phyloP scores from a whole-genome alignment of 768 basidiomycete genomes.

The Rhizopogon roseolus region DNA sequence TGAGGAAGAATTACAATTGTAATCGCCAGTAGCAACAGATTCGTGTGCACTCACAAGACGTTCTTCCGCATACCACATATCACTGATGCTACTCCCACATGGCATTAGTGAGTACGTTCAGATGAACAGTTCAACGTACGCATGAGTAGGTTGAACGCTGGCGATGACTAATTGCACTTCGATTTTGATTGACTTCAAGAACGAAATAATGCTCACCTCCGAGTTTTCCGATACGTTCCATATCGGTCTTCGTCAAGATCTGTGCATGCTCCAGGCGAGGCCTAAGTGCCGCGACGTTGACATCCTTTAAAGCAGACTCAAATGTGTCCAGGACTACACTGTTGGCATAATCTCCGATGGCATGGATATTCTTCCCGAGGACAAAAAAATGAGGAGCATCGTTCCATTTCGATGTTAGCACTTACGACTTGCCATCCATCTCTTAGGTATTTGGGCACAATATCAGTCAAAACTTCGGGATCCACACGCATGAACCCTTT shows the following conservation, averaged over 20 bases:
- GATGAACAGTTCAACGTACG: slow-evolving; percentile 38
- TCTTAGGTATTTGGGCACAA: slow-evolving; percentile 65
- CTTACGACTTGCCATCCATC: slow-evolving; percentile 92
- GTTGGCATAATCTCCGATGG: slow-evolving; percentile 87
- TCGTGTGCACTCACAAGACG: slow-evolving; percentile 51
- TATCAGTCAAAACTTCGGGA: slow-evolving; percentile 52
- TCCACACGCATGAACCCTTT: slow-evolving; percentile 75
- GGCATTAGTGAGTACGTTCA: not conserved
- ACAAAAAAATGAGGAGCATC: not conserved
- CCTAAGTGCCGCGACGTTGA: slow-evolving; percentile 59
- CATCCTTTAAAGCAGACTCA: slow-evolving; percentile 57
- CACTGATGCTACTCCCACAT: slow-evolving; percentile 50
- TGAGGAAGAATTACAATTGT: not conserved
- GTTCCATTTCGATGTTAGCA: slow-evolving; percentile 4
- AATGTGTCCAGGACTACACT: slow-evolving; percentile 80
- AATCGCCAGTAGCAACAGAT: not conserved
- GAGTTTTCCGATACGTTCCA: slow-evolving; percentile 69
- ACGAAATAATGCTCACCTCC: slow-evolving; percentile 52
- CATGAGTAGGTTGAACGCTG: slow-evolving; percentile 88
- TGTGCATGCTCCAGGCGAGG: slow-evolving; percentile 91
- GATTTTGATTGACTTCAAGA: slow-evolving; percentile 2
- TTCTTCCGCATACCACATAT: slow-evolving; percentile 88
- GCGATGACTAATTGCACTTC: slow-evolving; percentile 63
- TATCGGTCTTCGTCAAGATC: slow-evolving; percentile 72
- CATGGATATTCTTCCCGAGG: slow-evolving; percentile 69